Conservation (phyloP, 2,329 filamentous ascomycete genomes). For the Hypoxylon sp. region DNA sequence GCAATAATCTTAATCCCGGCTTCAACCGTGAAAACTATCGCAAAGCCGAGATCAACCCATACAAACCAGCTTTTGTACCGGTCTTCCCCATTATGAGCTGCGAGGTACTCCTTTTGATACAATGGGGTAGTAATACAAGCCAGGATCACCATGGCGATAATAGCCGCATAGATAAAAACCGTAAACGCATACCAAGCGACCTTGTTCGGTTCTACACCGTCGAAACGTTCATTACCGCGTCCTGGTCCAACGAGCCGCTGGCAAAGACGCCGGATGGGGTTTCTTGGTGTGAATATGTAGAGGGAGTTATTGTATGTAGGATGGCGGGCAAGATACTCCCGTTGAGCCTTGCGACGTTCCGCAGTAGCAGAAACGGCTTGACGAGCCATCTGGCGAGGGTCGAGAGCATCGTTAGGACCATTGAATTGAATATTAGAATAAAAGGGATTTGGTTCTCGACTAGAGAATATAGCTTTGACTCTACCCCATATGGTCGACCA, state of each 20-base stretch:
- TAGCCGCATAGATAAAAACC: conserved; percentile 90
- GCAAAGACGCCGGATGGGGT: conserved; percentile 81
- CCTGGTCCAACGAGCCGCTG: conserved; percentile 92
- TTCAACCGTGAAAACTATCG: conserved; percentile 84
- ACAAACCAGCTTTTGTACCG: conserved; percentile 87
- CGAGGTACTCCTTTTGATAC: conserved; percentile 89
- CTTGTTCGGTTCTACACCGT: conserved; percentile 89
- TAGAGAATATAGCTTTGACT: conserved; percentile 62
- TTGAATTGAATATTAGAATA: conserved; percentile 80
- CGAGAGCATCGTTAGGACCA: conserved; percentile 77
- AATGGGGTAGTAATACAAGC: conserved; percentile 94
- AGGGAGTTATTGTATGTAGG: conserved; percentile 93
- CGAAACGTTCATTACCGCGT: conserved; percentile 83
- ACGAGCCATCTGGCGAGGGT: conserved; percentile 87
- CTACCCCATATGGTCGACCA: conserved; percentile 70
- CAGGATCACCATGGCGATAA: conserved; percentile 96
- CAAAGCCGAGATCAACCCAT: conserved; percentile 91
- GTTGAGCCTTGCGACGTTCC: conserved; percentile 84
- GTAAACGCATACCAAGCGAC: conserved; percentile 93
- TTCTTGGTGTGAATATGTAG: conserved; percentile 82
- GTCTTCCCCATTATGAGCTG: conserved; percentile 56
- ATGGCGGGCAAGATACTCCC: conserved; percentile 87
- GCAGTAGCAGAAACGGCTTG: conserved; percentile 87
- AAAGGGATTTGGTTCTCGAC: conserved; percentile 90
- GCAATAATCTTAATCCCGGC: conserved; percentile 92